Conservation (phyloP, 805 yeast species). For the Zygosaccharomyces siamensis region DNA sequence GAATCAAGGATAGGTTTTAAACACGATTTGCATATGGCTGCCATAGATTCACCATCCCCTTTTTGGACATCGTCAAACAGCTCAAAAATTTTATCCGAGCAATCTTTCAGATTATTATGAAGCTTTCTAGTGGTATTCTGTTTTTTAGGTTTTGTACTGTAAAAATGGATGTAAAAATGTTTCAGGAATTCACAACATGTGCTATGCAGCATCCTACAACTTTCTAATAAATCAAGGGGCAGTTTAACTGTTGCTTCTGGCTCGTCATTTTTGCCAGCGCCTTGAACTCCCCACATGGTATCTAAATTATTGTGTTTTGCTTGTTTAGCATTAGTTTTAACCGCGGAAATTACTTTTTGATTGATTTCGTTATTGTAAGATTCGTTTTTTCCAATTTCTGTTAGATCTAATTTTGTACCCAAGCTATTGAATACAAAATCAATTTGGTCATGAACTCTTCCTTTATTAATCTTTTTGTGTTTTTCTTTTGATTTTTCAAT, state of each 20-base stretch:
- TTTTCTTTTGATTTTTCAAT: slow-evolving; percentile 18
- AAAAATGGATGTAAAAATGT: slow-evolving; percentile 68
- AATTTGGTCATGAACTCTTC: slow-evolving; percentile 10
- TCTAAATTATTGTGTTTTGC: slow-evolving; percentile 37
- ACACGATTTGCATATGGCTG: slow-evolving; percentile 29
- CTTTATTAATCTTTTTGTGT: slow-evolving; percentile 14
- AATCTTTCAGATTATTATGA: slow-evolving; percentile 44
- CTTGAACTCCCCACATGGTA: slow-evolving; percentile 24
- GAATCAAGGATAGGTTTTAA: slow-evolving; percentile 44
- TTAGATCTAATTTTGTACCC: slow-evolving; percentile 27
- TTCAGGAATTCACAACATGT: slow-evolving; percentile 70
- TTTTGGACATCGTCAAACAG: slow-evolving; percentile 28
- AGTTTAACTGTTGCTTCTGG: slow-evolving; percentile 33
- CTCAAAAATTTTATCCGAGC: slow-evolving; percentile 40
- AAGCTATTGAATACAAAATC: slow-evolving; percentile 17
- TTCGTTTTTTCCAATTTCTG: slow-evolving; percentile 22
- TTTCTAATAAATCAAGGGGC: slow-evolving; percentile 42
- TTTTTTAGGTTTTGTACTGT: slow-evolving; percentile 44
- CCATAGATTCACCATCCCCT: slow-evolving; percentile 30
- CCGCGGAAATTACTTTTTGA: slow-evolving; percentile 42
- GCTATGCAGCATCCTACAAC: slow-evolving; percentile 57
- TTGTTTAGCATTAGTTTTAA: slow-evolving; percentile 52
- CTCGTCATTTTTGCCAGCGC: slow-evolving; percentile 21
- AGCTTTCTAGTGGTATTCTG: slow-evolving; percentile 43
- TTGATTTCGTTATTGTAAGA: slow-evolving; percentile 30